phyloP scores from a whole-genome alignment of 2,329 filamentous ascomycete genomes.

The Fusarium mundagurra region DNA sequence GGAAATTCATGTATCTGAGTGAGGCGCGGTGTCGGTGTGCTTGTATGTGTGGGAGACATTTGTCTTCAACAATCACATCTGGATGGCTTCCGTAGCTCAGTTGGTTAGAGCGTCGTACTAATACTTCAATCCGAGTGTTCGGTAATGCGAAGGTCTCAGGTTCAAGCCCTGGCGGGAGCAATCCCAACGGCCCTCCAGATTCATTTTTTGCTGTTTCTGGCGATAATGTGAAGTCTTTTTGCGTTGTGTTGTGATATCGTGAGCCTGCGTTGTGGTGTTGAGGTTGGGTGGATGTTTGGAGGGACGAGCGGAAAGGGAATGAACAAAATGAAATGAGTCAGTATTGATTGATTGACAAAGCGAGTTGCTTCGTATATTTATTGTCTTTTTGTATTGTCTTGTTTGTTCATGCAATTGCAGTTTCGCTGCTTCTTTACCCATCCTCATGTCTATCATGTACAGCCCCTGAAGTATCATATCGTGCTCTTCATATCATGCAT shows the following conservation, averaged over 20 bases:
- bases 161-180: slow-evolving; percentile 33
- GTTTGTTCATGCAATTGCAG: slow-evolving; percentile 3
- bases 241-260: not conserved
- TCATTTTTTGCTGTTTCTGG: not conserved
- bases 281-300: not conserved
- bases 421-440: not conserved
- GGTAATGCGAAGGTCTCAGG: slow-evolving; percentile 30
- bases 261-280: not conserved
- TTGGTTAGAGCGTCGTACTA: slow-evolving; percentile 35
- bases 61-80: slow-evolving; percentile 12
- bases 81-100: slow-evolving; percentile 33
- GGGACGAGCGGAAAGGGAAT: not conserved
- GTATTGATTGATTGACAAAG: not conserved
- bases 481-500: slow-evolving; percentile 24
- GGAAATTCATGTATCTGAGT: no score
- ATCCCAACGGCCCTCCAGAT: slow-evolving; percentile 19
- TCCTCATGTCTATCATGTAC: slow-evolving; percentile 25
- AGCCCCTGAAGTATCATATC: slow-evolving; percentile 8
- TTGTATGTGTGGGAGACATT: no score
- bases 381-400: slow-evolving; percentile 1
- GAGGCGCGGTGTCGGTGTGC: no score
- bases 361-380: slow-evolving; percentile 20
- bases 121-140: slow-evolving; percentile 25
- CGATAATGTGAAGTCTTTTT: not conserved
- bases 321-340: not conserved